Evolutionary conservation across 768 basidiomycete species (phyloP), one percentile per base, ranked within the genome.

Genomic region (Lyophyllum atratum): DNA sequence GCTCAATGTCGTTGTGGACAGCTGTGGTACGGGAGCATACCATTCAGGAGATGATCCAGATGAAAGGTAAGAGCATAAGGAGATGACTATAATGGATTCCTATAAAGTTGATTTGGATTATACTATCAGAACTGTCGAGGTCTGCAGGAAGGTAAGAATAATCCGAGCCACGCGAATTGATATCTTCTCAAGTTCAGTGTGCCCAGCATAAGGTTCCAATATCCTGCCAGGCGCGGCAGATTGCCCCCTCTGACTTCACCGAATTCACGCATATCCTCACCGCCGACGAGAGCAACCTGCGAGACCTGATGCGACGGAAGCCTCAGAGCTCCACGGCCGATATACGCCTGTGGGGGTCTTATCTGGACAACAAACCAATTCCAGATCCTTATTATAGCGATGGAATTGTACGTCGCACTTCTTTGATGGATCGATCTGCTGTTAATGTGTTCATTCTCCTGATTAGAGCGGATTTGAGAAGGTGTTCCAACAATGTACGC

Each of bases 371-470:
- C 46, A 81, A 81, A 64, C 78, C 86, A 17, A 93, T 97, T 59
- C 77, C 80, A 11, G 95, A 96, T 69, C 95, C 95, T 5, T 96
- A 94, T 70, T 94, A 92, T 59, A n/a, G n/a, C n/a, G 90, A 86
- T 12, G 83, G 84, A 31, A 74, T 77, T 28, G 86, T 88, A 68
- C 66, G 83, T 72, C n/a, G 11, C 33, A 19, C n/a, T n/a, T n/a
- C 50, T 39, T 26, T 37, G 17, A 58, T 34, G 11, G n/a, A 31
- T 44, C 47, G 24, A 12, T 56, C 11, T 3, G 17, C 34, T 45
- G 33, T 15, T 50, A 12, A 29, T n/a, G n/a, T n/a, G n/a, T n/a
- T n/a, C n/a, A 39, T 29, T 33, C 51, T 29, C n/a, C 12, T 53
- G 12, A 43, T 44, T 64, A 89, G 86, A 73, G 74, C 56, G 90